A percentile compares a stretch with the other conserved stretches of the same genome.
Conservation (phyloP, 495 filamentous ascomycete species). For the Cercophora newfieldiana region DNA sequence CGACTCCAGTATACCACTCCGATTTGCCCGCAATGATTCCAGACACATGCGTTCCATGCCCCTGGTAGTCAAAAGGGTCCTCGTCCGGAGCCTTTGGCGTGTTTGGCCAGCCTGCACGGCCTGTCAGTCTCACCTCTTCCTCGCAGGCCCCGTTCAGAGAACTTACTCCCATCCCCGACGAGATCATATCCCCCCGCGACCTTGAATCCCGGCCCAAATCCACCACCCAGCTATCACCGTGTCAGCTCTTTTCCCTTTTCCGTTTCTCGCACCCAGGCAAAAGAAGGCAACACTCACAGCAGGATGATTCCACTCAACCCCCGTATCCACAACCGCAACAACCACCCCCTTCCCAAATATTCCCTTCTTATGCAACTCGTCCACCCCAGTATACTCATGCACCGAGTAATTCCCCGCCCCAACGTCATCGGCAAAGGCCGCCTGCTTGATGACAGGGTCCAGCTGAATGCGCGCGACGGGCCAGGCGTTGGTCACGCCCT, state of each 20-base stretch:
- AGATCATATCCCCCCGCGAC: slow-evolving; percentile 39
- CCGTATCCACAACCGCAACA: slow-evolving; percentile 44
- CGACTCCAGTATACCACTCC: slow-evolving; percentile 49
- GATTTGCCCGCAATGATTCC: slow-evolving; percentile 52
- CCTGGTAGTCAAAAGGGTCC: slow-evolving; percentile 44
- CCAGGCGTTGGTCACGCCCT: slow-evolving; percentile 30
- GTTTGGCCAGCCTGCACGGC: slow-evolving; percentile 27
- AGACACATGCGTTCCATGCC: slow-evolving; percentile 52
- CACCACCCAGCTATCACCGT: slow-evolving; percentile 35
- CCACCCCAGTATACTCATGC: slow-evolving; percentile 35
- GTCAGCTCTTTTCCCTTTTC: neutral
- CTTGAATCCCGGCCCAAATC: slow-evolving; percentile 37
- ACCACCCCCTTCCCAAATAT: slow-evolving; percentile 33
- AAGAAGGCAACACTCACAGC: slow-evolving; percentile 26
- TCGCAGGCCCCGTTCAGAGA: neutral
- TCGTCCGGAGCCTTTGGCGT: slow-evolving; percentile 33
- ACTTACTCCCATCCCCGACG: slow-evolving; percentile 30
- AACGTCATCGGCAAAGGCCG: slow-evolving; percentile 25
- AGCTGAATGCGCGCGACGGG: slow-evolving; percentile 28
- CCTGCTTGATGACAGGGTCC: slow-evolving; percentile 2
- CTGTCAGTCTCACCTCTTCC: neutral
- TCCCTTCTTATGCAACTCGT: slow-evolving; percentile 33
- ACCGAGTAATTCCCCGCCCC: slow-evolving; percentile 30
- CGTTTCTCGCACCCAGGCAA: no score
- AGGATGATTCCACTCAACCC: slow-evolving; percentile 48